These are phyloP conservation scores for Wickerhamiella slavikovae DNA, from an alignment of 805 yeast species.

Conservation along the genomic window DNA sequence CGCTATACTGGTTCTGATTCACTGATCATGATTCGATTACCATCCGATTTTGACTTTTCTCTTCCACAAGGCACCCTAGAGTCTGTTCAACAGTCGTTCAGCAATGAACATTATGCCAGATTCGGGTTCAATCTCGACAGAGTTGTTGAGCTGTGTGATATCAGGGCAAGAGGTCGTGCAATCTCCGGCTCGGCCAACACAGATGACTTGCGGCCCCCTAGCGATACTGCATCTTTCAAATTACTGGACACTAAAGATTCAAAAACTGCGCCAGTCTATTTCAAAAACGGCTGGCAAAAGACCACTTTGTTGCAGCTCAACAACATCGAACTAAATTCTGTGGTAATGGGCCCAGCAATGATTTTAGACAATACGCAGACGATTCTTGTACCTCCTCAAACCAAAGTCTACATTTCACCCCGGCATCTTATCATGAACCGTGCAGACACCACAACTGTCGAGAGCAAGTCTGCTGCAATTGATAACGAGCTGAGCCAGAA, in stretches of 20 bases:
- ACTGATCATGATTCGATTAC: conserved; percentile 38
- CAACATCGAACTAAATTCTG: conserved; percentile 31
- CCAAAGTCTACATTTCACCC: conserved; percentile 32
- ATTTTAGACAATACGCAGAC: conserved; percentile 70
- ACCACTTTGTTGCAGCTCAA: conserved; percentile 38
- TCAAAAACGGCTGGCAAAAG: conserved; percentile 28
- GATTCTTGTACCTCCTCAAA: conserved; percentile 44
- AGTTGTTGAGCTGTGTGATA: conserved; percentile 45
- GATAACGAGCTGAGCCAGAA: conserved; percentile 10
- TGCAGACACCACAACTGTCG: conserved; percentile 6
- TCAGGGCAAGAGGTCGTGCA: conserved; percentile 59
- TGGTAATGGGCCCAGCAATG: conserved; percentile 50
- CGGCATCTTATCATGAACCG: conserved; percentile 38
- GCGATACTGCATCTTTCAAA: no score
- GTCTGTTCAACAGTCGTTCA: conserved; percentile 23
- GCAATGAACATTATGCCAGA: conserved; percentile 39
- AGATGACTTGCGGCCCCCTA: no score
- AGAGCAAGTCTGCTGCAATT: conserved; percentile 3
- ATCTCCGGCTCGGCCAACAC: conserved; percentile 15
- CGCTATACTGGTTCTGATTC: conserved; percentile 85
- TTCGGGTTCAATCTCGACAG: conserved; percentile 51
- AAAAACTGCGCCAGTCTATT: conserved; percentile 29
- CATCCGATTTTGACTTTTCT: conserved; percentile 22
- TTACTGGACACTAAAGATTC: conserved; percentile 1
- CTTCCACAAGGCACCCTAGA: no score